Conservation (phyloP, 2,329 filamentous ascomycete genomes). For the Phyllosticta ampelicida region DNA sequence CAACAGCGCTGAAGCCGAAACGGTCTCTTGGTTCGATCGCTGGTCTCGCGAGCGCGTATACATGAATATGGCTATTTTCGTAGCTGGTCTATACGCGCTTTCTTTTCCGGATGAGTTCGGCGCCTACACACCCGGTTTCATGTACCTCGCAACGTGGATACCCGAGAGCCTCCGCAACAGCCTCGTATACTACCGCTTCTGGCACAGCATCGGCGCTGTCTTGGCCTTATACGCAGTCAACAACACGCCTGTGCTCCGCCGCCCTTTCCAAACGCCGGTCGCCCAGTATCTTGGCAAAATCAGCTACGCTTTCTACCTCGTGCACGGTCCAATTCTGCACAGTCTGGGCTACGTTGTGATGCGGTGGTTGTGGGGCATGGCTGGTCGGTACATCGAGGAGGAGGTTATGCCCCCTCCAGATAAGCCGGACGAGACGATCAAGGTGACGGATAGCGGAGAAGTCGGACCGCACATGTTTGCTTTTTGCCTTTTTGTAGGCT, state of each 20-base stretch:
- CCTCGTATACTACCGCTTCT: slow-evolving; percentile 43
- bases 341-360: slow-evolving; percentile 27
- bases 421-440: slow-evolving; percentile 14
- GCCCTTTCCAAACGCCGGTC: slow-evolving; percentile 37
- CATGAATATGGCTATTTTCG: slow-evolving; percentile 30
- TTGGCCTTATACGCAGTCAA: slow-evolving; percentile 15
- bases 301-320: slow-evolving; percentile 48
- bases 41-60: slow-evolving; percentile 24
- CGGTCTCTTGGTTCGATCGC: slow-evolving; percentile 4
- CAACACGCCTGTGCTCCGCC: slow-evolving; percentile 21
- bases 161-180: slow-evolving; percentile 29
- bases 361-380: slow-evolving; percentile 19
- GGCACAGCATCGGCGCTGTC: slow-evolving; percentile 44
- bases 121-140: slow-evolving; percentile 42
- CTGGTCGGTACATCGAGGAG: neutral
- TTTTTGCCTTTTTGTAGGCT: slow-evolving; percentile 9
- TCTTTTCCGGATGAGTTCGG: slow-evolving; percentile 35
- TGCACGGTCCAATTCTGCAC: slow-evolving; percentile 42
- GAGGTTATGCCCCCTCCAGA: slow-evolving; percentile 2
- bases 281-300: slow-evolving; percentile 48
- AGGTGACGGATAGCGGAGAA: slow-evolving; percentile 15
- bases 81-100: slow-evolving; percentile 44
- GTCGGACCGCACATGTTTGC: slow-evolving; percentile 19
- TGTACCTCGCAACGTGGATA: slow-evolving; percentile 38
- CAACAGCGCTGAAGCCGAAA: neutral